Percentiles rank a stretch among this genome's conserved stretches.
These are phyloP conservation scores for Bryum argenteum DNA, from an alignment of 225 moss, liverwort and hornwort species.

Conservation along the genomic window DNA sequence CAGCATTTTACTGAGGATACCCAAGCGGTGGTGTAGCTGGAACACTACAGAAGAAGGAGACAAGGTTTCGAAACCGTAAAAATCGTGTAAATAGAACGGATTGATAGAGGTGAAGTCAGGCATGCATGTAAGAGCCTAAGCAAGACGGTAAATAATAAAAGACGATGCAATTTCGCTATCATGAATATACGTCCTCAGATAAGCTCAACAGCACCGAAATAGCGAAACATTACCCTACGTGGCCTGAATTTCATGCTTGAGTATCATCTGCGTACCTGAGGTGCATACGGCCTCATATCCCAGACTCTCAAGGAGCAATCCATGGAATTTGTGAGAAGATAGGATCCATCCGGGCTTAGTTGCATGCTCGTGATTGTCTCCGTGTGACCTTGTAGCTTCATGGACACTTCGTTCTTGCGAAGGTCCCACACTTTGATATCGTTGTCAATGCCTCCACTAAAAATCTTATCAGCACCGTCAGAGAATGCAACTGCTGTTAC, in stretches of 20 bases:
- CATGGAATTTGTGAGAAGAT: conserved; percentile 95
- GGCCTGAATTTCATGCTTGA: conserved; percentile 7
- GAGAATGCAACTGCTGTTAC: conserved; percentile 97
- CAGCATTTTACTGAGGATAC: not conserved
- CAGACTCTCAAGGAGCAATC: conserved; percentile 92
- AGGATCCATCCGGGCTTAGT: conserved; percentile 92
- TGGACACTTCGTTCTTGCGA: conserved; percentile 94
- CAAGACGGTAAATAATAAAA: conserved; percentile 6
- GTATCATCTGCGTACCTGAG: conserved; percentile 55
- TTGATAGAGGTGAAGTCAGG: not conserved
- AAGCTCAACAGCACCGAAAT: not conserved
- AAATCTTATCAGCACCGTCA: conserved; percentile 90
- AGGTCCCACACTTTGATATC: conserved; percentile 98
- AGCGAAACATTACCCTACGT: not conserved
- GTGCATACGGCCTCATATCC: conserved; percentile 98
- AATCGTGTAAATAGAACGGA: not conserved
- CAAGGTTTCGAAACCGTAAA: not conserved
- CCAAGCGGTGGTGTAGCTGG: not conserved
- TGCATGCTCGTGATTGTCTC: conserved; percentile 96
- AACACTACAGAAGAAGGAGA: not conserved
- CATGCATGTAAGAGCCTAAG: not conserved
- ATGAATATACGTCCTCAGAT: conserved; percentile 33
- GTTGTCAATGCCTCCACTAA: conserved; percentile 92
- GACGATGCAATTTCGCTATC: conserved; percentile 42
- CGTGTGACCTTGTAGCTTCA: conserved; percentile 91